A percentile compares a stretch with the other conserved stretches of the same genome.
phyloP scores from a whole-genome alignment of 192 early-diverging fungal genomes.

The Rhizophagus prolifer region DNA sequence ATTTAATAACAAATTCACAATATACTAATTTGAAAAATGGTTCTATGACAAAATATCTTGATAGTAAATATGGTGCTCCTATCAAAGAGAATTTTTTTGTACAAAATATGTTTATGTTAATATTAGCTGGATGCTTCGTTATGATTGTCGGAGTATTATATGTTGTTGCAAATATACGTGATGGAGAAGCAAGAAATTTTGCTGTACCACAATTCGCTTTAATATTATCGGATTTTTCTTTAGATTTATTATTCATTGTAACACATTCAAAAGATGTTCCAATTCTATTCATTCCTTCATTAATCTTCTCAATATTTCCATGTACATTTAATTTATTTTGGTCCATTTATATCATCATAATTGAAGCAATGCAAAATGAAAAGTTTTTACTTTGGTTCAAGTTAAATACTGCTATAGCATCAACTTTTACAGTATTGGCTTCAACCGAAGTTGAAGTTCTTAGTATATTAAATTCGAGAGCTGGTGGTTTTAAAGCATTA shows the following conservation, averaged over 20 bases:
- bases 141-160: not conserved
- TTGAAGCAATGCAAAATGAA: not conserved
- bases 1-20: not conserved
- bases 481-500: not conserved
- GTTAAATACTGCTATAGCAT: not conserved
- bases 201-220: conserved; percentile 4
- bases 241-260: not conserved
- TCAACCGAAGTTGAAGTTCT: conserved; percentile 1
- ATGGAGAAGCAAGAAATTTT: not conserved
- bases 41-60: not conserved
- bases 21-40: conserved; percentile 2
- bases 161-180: not conserved
- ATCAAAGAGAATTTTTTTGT: not conserved
- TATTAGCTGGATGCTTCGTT: not conserved
- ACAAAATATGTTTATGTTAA: not conserved
- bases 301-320: not conserved
- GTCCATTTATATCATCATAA: not conserved
- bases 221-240: not conserved
- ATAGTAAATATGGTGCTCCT: conserved; percentile 4
- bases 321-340: not conserved
- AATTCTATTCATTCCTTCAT: conserved; percentile 1
- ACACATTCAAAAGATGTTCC: conserved; percentile 1
- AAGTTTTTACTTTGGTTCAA: conserved; percentile 2
- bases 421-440: not conserved
- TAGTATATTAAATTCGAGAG: conserved; percentile 2